Evolutionary conservation across 2,329 filamentous ascomycete species (phyloP).

Genomic region (Huntiella decipiens): DNA sequence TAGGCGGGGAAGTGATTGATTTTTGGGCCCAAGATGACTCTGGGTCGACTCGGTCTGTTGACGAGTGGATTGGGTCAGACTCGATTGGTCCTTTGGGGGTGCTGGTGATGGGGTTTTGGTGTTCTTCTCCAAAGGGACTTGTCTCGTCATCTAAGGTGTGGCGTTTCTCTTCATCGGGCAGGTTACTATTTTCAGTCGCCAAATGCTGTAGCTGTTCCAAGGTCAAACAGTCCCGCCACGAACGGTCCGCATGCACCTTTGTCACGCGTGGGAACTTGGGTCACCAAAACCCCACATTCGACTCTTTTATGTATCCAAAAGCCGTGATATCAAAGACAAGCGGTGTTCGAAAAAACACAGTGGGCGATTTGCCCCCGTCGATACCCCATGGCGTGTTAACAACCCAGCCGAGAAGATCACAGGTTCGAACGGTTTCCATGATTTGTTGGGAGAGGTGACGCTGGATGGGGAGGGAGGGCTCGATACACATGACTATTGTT

Average conservation of each 20-base stretch:
- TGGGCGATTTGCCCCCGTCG: constrained; percentile 23
- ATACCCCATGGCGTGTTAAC: constrained; percentile 29
- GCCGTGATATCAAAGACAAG: constrained; percentile 66
- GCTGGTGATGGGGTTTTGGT: too few relatives aligned
- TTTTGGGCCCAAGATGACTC: too few relatives aligned
- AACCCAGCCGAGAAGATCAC: constrained; percentile 22
- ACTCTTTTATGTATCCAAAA: constrained; percentile 56
- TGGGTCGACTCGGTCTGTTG: too few relatives aligned
- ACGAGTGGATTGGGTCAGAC: too few relatives aligned
- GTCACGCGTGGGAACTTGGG: constrained; percentile 58
- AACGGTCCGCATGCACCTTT: constrained; percentile 62
- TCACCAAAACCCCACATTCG: constrained; percentile 51
- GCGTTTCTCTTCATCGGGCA: too few relatives aligned
- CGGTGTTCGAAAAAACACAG: constrained; percentile 45
- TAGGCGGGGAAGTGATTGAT: too few relatives aligned
- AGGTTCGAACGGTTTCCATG: constrained; percentile 22
- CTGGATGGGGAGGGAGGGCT: constrained; percentile 33
- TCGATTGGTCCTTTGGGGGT: too few relatives aligned
- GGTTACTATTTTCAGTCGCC: constrained; percentile 21
- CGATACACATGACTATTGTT: constrained; percentile 41
- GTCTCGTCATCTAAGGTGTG: too few relatives aligned
- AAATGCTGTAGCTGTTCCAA: constrained; percentile 52
- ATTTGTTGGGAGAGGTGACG: constrained; percentile 28
- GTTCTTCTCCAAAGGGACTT: too few relatives aligned
- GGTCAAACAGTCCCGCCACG: constrained; percentile 46